Evolutionary conservation across 768 basidiomycete species (phyloP), one percentile per base, ranked within the genome.

Genomic region (Plicaturopsis crispa): DNA sequence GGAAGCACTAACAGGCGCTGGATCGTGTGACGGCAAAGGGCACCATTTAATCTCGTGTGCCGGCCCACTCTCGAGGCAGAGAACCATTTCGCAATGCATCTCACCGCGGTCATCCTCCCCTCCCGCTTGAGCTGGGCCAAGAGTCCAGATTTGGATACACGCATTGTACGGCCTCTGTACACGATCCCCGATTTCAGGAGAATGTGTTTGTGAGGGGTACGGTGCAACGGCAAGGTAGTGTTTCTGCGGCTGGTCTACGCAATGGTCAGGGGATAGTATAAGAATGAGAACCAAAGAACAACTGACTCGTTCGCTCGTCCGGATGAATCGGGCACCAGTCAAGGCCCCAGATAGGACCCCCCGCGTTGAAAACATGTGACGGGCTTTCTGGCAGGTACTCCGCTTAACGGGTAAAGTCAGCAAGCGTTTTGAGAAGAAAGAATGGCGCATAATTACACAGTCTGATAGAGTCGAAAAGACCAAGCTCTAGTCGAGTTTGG

Each of bases 41-140:
- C 93, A 93, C 93, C 94, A 98, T 59, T 84, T 90, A 11, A 93
- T 54, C 35, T 87, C 83, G 47, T 79, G 73, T 2, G 80, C 84
- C 4, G 84, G 73, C 0, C 93, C 91, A 14, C 69, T 67, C n/a
- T 92, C 82, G 6, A 90, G 47, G 44, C 91, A 93, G 1, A 98
- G 51, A 2, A 92, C 80, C 70, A 96, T 70, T 53, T 89, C 91
- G 46, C 92, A 94, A 13, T 53, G 63, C 67, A 87, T 72, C 39
- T 65, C 57, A 0, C 78, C 78, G 36, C 16, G 40, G 32, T 16
- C 23, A 10, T 33, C 11, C 13, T 24, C 41, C 24, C 18, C 42
- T 23, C 6, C 32, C 45, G 33, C 10, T 48, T 44, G 24, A 55
- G 52, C 11, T 55, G 45, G 24, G 75, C 47, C 13, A 18, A 78